Evolutionary conservation across 192 early-diverging fungal species (phyloP), one percentile per base, ranked within the genome.

Genomic region (Backusella parvicylindrica): DNA sequence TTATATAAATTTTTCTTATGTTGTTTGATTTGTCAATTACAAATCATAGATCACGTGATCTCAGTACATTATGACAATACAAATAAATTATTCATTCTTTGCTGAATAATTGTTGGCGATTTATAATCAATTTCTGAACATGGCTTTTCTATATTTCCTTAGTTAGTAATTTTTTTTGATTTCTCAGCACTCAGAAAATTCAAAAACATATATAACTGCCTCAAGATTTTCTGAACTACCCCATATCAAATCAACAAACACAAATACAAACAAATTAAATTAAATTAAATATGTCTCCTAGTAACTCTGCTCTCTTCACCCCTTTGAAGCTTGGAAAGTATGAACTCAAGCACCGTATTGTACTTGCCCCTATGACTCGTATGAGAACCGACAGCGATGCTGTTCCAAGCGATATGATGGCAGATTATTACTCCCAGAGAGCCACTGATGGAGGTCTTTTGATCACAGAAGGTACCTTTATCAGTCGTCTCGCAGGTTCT

Each of bases 391-490:
- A 11, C 15, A 7, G 40, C 1, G 12, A 72, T 23, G 35, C 32
- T 36, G 56, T 40, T 64, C 72, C 77, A 23, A 74, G 6, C 18
- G 37, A 53, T 35, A 0, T 63, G 1, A 31, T 74, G 23, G 53
- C 36, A 13, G 68, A 74, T 0, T 74, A 79, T 32, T 79, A 79
- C 35, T 26, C 28, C 2, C 77, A 79, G 64, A 67, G 77, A 28
- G 73, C 77, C 18, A 47, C 67, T 15, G 68, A 71, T 47, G 16
- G 76, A 28, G 76, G 76, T 31, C 36, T 78, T 1, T 23, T 78
- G 35, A 60, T 79, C 5, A 74, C 67, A 28, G 77, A 79, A 37
- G 72, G 56, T 37, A 70, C 71, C 0, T 56, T 56, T 21, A 74
- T 78, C 43, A 43, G 33, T 36, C 28, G 28, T 9, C 23, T 38